Evolutionary conservation across 768 basidiomycete species (phyloP).

Genomic region (Epithele typhae): DNA sequence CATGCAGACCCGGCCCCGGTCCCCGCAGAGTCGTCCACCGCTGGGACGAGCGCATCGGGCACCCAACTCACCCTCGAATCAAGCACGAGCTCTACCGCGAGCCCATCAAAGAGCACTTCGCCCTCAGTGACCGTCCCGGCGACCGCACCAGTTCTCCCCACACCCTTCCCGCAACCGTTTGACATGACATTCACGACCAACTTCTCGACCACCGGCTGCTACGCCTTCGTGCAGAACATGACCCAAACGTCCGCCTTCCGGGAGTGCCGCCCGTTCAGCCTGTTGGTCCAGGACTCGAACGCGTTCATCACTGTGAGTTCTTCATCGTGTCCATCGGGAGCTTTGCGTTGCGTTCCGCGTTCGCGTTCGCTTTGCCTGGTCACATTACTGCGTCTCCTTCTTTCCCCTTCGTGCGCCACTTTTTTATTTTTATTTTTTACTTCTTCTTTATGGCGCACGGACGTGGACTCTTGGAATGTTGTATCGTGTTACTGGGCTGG

Average conservation of each 20-base stretch:
- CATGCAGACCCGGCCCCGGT: constrained; percentile 29
- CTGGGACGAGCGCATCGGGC: constrained; percentile 3
- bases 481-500: no score
- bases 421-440: no score
- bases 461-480: no score
- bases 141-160: constrained; percentile 51
- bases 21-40: background rate
- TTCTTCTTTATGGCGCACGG: no score
- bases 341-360: background rate
- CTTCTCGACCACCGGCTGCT: constrained; percentile 62
- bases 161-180: constrained; percentile 75
- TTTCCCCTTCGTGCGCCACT: no score
- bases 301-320: constrained; percentile 51
- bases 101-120: constrained; percentile 2
- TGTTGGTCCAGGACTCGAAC: constrained; percentile 53
- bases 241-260: constrained; percentile 55
- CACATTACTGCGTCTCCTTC: no score
- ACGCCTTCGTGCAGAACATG: constrained; percentile 74
- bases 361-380: background rate
- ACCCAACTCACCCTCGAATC: constrained; percentile 7
- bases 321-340: constrained; percentile 2
- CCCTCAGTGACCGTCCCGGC: constrained; percentile 43
- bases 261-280: constrained; percentile 72
- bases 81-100: constrained; percentile 2
- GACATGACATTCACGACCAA: constrained; percentile 60